These are phyloP conservation scores for Porpolomopsis calyptriformis DNA, from an alignment of 768 basidiomycete species.

Conservation along the genomic window DNA sequence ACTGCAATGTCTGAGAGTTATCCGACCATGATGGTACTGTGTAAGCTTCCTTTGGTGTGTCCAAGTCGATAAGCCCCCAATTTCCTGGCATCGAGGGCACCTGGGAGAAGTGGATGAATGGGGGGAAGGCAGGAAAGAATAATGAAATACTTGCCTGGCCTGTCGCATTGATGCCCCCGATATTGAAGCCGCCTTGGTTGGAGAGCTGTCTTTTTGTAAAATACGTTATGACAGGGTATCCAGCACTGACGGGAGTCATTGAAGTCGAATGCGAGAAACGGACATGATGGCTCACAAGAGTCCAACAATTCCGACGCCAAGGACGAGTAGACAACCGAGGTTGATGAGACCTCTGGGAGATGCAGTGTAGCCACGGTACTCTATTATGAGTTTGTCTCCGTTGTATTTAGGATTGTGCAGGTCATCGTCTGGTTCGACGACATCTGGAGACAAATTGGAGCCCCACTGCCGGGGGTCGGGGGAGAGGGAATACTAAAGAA, in stretches of 20 bases:
- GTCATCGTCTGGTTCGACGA: slow-evolving; percentile 58
- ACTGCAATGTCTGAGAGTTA: slow-evolving; percentile 37
- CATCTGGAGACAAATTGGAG: slow-evolving; percentile 41
- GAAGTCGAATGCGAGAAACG: neutral
- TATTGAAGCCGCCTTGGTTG: slow-evolving; percentile 26
- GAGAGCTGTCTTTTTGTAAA: slow-evolving; percentile 16
- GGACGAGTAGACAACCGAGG: slow-evolving; percentile 53
- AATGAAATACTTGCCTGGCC: slow-evolving; percentile 39
- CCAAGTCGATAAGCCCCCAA: slow-evolving; percentile 46
- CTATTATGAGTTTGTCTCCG: slow-evolving; percentile 24
- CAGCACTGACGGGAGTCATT: neutral
- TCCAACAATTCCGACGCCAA: slow-evolving; percentile 36
- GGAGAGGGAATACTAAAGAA: slow-evolving; percentile 30
- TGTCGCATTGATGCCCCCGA: slow-evolving; percentile 53
- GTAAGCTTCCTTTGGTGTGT: slow-evolving; percentile 50
- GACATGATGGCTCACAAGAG: slow-evolving; percentile 46
- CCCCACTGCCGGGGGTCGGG: slow-evolving; percentile 63
- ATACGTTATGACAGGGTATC: slow-evolving; percentile 25
- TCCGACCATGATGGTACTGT: slow-evolving; percentile 46
- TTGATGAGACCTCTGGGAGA: slow-evolving; percentile 60
- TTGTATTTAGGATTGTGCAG: slow-evolving; percentile 53
- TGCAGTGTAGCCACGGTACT: slow-evolving; percentile 35
- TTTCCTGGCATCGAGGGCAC: slow-evolving; percentile 50
- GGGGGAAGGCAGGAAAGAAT: slow-evolving; percentile 12
- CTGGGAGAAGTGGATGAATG: slow-evolving; percentile 23